Percentiles rank a stretch among this genome's conserved stretches.
Conservation (phyloP, 176 grass and related monocot species). For the Ananas comosus region DNA sequence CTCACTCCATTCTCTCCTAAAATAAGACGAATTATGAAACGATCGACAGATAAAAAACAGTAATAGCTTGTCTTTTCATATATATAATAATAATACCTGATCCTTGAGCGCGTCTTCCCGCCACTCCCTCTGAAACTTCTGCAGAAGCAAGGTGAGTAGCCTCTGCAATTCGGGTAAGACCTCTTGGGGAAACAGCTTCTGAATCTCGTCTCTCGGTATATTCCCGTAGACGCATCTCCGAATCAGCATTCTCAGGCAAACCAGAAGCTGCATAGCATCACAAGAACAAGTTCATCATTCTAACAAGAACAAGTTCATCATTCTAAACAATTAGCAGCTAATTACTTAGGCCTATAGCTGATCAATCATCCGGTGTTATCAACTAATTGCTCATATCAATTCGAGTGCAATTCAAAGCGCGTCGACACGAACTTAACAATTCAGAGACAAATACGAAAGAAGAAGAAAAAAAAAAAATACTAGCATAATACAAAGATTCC, state of each 20-base stretch:
- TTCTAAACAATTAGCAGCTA: no score
- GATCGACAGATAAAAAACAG: background rate
- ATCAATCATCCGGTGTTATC: no score
- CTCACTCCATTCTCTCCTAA: background rate
- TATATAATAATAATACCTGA: conserved; percentile 28
- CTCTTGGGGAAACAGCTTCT: conserved; percentile 58
- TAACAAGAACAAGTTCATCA: conserved; percentile 4
- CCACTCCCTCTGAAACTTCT: conserved; percentile 88
- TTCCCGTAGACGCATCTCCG: conserved; percentile 51
- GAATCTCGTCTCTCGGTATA: conserved; percentile 49
- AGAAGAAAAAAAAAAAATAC: no score
- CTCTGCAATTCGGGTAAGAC: conserved; percentile 62
- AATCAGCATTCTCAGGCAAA: conserved; percentile 72
- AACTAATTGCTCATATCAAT: no score
- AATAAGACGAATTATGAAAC: background rate
- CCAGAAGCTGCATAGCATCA: conserved; percentile 47
- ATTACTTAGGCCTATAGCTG: no score
- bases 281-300: conserved; percentile 2
- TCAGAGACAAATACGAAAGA: background rate
- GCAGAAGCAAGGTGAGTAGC: conserved; percentile 72
- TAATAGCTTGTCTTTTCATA: background rate
- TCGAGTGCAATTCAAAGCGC: no score
- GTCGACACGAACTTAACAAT: no score
- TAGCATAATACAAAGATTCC: no score
- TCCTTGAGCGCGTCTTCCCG: conserved; percentile 53